Conservation (phyloP, 176 grass and related monocot genomes). For the Luzula sylvatica region DNA sequence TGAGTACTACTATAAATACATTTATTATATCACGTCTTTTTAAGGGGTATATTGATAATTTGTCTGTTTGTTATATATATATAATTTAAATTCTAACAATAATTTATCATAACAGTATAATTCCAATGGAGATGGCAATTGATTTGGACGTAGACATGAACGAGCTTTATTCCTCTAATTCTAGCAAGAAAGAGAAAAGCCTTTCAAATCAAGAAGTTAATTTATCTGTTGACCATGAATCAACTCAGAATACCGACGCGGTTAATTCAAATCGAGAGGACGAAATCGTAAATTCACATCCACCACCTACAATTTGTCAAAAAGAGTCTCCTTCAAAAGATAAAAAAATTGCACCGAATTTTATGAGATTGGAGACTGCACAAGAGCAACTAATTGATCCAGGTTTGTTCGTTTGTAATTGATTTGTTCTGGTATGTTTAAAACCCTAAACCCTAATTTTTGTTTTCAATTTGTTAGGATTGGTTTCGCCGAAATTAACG, state of each 20-base stretch:
- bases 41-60: not conserved
- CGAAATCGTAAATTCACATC: not conserved
- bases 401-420: conserved; percentile 26
- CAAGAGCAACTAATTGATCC: conserved; percentile 8
- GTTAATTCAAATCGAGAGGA: conserved; percentile 25
- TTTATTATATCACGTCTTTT: not conserved
- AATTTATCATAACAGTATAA: conserved; percentile 49
- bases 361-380: conserved; percentile 20
- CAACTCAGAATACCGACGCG: conserved; percentile 24
- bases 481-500: conserved; percentile 43
- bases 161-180: conserved; percentile 13
- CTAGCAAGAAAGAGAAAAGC: conserved; percentile 21
- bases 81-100: conserved; percentile 17
- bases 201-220: not conserved
- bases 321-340: not conserved
- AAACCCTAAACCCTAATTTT: not conserved
- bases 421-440: too few species aligned
- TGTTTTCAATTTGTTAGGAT: conserved; percentile 20
- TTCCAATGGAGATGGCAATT: conserved; percentile 41
- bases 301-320: conserved; percentile 4
- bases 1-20: conserved; percentile 35
- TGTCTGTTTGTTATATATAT: not conserved
- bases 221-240: not conserved
- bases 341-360: conserved; percentile 21
- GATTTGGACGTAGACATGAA: conserved; percentile 33